These are phyloP conservation scores for Camelina sativa DNA, from an alignment of 345 rosid species.

Conservation along the genomic window DNA sequence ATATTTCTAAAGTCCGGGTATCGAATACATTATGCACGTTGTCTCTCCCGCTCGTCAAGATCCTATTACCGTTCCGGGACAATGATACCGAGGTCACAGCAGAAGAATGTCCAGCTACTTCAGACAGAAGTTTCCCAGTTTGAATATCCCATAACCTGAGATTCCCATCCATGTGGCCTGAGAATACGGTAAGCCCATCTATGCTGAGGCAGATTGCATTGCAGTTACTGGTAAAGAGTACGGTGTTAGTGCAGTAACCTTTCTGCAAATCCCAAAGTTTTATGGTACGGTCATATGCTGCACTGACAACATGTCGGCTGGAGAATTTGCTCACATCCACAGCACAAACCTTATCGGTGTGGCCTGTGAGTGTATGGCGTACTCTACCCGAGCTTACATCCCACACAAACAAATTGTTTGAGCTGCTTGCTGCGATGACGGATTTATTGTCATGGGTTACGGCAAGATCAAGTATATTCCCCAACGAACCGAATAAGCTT, in stretches of 20 bases:
- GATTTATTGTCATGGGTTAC: conserved; percentile 81
- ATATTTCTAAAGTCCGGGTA: conserved; percentile 83
- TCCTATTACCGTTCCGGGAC: conserved; percentile 69
- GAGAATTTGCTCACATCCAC: conserved; percentile 94
- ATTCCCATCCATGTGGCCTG: conserved; percentile 97
- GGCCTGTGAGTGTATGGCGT: conserved; percentile 91
- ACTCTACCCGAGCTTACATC: conserved; percentile 78
- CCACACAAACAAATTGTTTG: conserved; percentile 93
- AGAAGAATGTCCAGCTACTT: conserved; percentile 88
- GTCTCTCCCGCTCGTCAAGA: conserved; percentile 92
- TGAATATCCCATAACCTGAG: conserved; percentile 96
- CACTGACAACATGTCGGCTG: conserved; percentile 82
- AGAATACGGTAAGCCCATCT: conserved; percentile 90
- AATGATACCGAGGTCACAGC: conserved; percentile 76
- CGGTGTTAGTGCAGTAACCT: conserved; percentile 93
- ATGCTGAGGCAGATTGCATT: conserved; percentile 79
- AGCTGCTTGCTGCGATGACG: conserved; percentile 93
- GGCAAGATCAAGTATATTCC: conserved; percentile 88
- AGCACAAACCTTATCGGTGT: conserved; percentile 83
- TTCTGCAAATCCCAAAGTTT: conserved; percentile 96
- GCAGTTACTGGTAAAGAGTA: conserved; percentile 89
- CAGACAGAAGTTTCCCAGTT: conserved; percentile 77
- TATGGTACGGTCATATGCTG: conserved; percentile 96
- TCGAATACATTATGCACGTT: conserved; percentile 88
- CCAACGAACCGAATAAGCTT: conserved; percentile 81